These are phyloP conservation scores for Penicillium robsamsonii DNA, from an alignment of 495 filamentous ascomycete genomes.

Conservation along the genomic window DNA sequence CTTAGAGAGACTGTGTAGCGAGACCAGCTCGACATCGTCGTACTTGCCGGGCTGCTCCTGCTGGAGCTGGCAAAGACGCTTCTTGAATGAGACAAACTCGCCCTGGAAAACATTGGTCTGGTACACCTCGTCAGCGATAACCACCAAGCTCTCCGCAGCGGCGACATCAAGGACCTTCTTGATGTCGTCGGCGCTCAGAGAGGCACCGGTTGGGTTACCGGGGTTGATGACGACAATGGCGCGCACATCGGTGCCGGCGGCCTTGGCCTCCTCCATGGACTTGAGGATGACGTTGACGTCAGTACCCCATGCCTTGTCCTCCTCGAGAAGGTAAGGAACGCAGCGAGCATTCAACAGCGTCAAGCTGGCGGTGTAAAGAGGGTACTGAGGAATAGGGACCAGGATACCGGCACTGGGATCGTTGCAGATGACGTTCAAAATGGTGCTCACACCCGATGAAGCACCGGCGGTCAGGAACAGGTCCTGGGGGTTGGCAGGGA, in stretches of 20 bases:
- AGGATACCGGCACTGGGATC: conserved; percentile 78
- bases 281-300: conserved; percentile 70
- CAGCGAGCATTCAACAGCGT: conserved; percentile 78
- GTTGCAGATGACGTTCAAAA: conserved; percentile 85
- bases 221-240: conserved; percentile 97
- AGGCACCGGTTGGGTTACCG: conserved; percentile 93
- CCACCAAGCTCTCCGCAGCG: conserved; percentile 77
- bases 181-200: conserved; percentile 73
- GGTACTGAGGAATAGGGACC: conserved; percentile 96
- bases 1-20: conserved; percentile 84
- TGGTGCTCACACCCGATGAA: conserved; percentile 89
- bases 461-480: conserved; percentile 90
- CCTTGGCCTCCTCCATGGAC: conserved; percentile 67
- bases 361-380: conserved; percentile 93
- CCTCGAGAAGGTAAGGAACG: conserved; percentile 91
- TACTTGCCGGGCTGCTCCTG: conserved; percentile 68
- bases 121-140: conserved; percentile 97
- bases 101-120: conserved; percentile 97
- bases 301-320: conserved; percentile 81
- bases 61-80: conserved; percentile 80
- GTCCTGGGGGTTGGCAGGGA: conserved; percentile 69
- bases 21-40: conserved; percentile 83
- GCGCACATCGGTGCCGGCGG: conserved; percentile 77
- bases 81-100: conserved; percentile 93
- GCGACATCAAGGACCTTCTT: conserved; percentile 79